A percentile compares a stretch with the other conserved stretches of the same genome.
These are phyloP conservation scores for Carex kokanica DNA, from an alignment of 176 grass and related monocot species.

Conservation along the genomic window DNA sequence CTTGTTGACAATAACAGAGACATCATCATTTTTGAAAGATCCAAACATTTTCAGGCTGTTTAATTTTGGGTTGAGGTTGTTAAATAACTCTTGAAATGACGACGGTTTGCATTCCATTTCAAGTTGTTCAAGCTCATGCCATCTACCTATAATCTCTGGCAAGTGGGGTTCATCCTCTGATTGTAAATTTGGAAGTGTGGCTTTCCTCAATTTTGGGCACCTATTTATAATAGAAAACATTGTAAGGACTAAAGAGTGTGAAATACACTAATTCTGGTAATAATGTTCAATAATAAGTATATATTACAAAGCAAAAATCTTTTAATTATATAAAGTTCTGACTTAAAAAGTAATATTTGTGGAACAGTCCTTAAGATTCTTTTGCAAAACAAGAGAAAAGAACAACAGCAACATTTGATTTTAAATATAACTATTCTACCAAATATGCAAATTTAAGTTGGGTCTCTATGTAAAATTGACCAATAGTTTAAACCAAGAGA, in stretches of 20 bases:
- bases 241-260: neutral
- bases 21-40: conserved; percentile 56
- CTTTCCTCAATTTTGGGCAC: conserved; percentile 40
- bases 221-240: conserved; percentile 17
- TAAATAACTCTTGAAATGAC: conserved; percentile 36
- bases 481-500: neutral
- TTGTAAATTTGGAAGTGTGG: conserved; percentile 36
- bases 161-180: conserved; percentile 42
- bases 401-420: neutral
- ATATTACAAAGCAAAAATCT: neutral
- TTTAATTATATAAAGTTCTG: neutral
- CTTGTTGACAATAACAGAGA: conserved; percentile 10
- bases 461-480: neutral
- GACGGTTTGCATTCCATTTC: conserved; percentile 61
- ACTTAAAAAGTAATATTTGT: neutral
- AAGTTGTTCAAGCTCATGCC: conserved; percentile 48
- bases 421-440: neutral
- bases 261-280: neutral
- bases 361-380: neutral
- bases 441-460: neutral
- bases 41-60: conserved; percentile 35
- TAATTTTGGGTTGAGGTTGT: conserved; percentile 36
- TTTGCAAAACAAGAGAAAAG: neutral
- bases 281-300: neutral
- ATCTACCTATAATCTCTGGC: conserved; percentile 42